A percentile compares a stretch with the other conserved stretches of the same genome.
Conservation (phyloP, 345 rosid species). For the Clarkia xantiana region DNA sequence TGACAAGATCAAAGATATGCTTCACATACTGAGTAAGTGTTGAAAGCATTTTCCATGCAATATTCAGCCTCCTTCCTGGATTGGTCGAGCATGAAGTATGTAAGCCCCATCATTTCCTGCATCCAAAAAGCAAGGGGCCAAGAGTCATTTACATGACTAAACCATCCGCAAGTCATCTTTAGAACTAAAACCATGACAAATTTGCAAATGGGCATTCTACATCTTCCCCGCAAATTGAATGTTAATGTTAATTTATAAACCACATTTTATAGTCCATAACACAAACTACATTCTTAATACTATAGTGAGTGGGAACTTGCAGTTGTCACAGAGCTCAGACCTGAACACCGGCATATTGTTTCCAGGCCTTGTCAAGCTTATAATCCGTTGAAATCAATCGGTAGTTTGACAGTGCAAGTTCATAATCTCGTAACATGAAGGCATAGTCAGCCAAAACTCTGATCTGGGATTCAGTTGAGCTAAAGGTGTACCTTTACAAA, state of each 20-base stretch:
- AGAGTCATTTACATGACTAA: not conserved
- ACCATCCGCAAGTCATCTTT: no score
- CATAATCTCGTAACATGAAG: slow-evolving; percentile 95
- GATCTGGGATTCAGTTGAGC: slow-evolving; percentile 86
- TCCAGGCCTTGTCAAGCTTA: slow-evolving; percentile 98
- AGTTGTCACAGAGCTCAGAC: slow-evolving; percentile 19
- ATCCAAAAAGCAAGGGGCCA: slow-evolving; percentile 6
- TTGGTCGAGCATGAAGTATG: slow-evolving; percentile 88
- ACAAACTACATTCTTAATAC: no score
- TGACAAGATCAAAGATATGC: slow-evolving; percentile 5
- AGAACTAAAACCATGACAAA: no score
- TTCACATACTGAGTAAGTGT: slow-evolving; percentile 63
- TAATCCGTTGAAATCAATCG: slow-evolving; percentile 91
- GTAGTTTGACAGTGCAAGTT: slow-evolving; percentile 87
- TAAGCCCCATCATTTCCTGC: slow-evolving; percentile 97
- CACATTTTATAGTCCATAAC: not conserved
- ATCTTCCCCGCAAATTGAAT: not conserved
- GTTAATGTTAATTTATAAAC: not conserved
- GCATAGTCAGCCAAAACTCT: slow-evolving; percentile 92
- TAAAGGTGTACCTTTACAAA: slow-evolving; percentile 74
- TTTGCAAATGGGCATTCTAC: no score
- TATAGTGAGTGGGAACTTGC: not conserved
- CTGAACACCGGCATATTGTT: slow-evolving; percentile 95
- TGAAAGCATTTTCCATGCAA: slow-evolving; percentile 98
- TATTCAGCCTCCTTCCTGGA: slow-evolving; percentile 87